A percentile compares a stretch with the other conserved stretches of the same genome.
Conservation (phyloP, 2,329 filamentous ascomycete genomes). For the Cercospora sp. region DNA sequence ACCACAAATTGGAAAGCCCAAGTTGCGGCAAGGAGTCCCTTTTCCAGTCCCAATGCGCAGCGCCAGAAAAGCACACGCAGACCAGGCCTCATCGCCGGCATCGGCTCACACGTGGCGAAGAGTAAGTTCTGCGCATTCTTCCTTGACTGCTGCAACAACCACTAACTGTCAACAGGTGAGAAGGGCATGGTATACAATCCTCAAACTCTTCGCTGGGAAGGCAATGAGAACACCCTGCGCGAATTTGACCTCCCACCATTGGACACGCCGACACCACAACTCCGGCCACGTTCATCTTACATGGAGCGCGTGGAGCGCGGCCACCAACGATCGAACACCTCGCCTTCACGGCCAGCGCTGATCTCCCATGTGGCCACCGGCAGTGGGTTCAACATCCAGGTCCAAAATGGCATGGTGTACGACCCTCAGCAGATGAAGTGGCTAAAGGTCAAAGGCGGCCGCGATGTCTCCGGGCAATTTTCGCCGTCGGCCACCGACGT, state of each 20-base stretch:
- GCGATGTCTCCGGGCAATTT: constrained; percentile 40
- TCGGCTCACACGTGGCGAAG: constrained; percentile 75
- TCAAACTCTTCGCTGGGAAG: constrained; percentile 84
- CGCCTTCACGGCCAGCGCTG: constrained; percentile 66
- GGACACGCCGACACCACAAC: constrained; percentile 41
- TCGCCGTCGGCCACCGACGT: constrained; percentile 64
- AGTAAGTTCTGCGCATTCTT: constrained; percentile 56
- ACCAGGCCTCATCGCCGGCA: constrained; percentile 85
- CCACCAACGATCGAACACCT: constrained; percentile 38
- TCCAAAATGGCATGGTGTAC: constrained; percentile 98
- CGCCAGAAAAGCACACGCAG: constrained; percentile 52
- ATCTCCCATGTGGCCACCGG: constrained; percentile 78
- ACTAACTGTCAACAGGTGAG: constrained; percentile 57
- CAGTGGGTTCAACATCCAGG: constrained; percentile 78
- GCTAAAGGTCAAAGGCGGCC: constrained; percentile 63
- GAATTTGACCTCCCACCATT: constrained; percentile 65
- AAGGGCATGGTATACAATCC: constrained; percentile 98
- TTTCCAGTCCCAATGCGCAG: constrained; percentile 51
- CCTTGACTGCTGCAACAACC: background rate
- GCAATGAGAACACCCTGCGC: constrained; percentile 82
- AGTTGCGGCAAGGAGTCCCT: constrained; percentile 52
- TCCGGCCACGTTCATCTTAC: constrained; percentile 32
- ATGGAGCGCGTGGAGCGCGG: constrained; percentile 41
- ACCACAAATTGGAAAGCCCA: constrained; percentile 62
- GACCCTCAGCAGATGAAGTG: constrained; percentile 97